phyloP scores from a whole-genome alignment of 2,329 filamentous ascomycete genomes.

The Penicillium sp. region DNA sequence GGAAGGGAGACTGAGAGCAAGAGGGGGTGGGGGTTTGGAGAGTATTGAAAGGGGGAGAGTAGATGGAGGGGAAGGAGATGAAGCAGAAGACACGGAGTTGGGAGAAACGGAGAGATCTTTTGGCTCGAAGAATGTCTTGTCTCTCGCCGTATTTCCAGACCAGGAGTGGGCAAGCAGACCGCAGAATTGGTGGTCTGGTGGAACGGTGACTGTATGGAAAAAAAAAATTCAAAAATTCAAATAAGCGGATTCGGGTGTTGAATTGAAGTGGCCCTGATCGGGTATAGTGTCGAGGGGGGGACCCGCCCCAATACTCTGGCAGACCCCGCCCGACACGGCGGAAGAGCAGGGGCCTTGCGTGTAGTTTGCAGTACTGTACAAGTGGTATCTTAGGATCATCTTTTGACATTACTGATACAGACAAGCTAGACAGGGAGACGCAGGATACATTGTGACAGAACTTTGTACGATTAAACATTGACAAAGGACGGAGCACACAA shows the following conservation, averaged over 20 bases:
- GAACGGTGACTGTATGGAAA: not conserved
- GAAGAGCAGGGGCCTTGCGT: not conserved
- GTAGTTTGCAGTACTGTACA: not conserved
- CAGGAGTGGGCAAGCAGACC: not conserved
- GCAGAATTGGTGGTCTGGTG: not conserved
- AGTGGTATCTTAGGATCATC: too few species aligned
- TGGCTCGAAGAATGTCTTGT: not conserved
- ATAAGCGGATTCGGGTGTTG: constrained; percentile 18
- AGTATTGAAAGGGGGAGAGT: not conserved
- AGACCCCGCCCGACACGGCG: constrained; percentile 10
- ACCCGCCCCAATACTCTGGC: constrained; percentile 20
- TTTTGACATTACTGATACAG: too few species aligned
- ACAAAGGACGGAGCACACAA: too few species aligned
- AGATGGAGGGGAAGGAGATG: not conserved
- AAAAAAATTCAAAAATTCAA: constrained; percentile 15
- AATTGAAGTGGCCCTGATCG: constrained; percentile 26
- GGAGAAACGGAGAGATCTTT: not conserved
- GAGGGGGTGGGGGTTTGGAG: constrained; percentile 1
- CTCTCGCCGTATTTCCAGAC: not conserved
- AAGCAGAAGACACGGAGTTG: constrained; percentile 2
- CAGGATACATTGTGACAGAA: too few species aligned
- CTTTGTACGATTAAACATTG: too few species aligned
- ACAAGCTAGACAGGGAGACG: too few species aligned
- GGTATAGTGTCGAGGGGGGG: constrained; percentile 25
- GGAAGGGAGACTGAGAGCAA: constrained; percentile 8